Conservation (phyloP, 768 basidiomycete genomes). For the Mycena maculata region DNA sequence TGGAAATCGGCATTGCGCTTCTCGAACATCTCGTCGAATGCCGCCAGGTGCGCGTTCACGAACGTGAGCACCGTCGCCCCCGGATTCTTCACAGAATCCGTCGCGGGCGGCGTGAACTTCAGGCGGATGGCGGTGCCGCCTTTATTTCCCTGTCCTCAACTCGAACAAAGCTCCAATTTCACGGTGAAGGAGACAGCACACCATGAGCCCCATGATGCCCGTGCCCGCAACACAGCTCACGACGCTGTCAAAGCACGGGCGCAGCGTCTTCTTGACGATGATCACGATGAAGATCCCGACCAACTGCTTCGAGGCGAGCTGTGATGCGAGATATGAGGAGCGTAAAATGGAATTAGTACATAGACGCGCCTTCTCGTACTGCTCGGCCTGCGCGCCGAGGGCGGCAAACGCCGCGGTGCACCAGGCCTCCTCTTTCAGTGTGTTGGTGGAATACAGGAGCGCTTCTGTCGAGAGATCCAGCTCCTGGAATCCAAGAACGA, state of each 20-base stretch:
- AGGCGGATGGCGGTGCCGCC: constrained; percentile 79
- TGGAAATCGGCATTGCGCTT: constrained; percentile 80
- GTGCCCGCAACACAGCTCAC: constrained; percentile 67
- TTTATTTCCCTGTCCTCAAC: constrained; percentile 76
- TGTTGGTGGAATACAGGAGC: constrained; percentile 74
- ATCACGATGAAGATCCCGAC: constrained; percentile 86
- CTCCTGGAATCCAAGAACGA: constrained; percentile 86
- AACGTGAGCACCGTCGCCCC: constrained; percentile 70
- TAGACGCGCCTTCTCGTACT: constrained; percentile 72
- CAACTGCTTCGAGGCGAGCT: constrained; percentile 83
- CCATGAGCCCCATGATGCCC: constrained; percentile 85
- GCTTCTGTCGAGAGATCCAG: constrained; percentile 84
- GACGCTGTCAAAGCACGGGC: constrained; percentile 64
- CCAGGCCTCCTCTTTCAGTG: constrained; percentile 80
- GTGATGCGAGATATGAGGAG: background rate
- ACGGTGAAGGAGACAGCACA: constrained; percentile 42
- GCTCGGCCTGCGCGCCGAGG: constrained; percentile 71
- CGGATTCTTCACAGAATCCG: constrained; percentile 29
- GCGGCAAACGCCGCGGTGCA: constrained; percentile 70
- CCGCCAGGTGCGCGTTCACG: constrained; percentile 86
- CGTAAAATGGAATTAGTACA: background rate
- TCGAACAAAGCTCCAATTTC: background rate
- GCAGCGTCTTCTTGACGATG: constrained; percentile 67
- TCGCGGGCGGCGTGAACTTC: constrained; percentile 59
- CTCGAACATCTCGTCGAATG: constrained; percentile 83